phyloP scores from a whole-genome alignment of 2,329 filamentous ascomycete genomes.

The Trichoderma harzianum region DNA sequence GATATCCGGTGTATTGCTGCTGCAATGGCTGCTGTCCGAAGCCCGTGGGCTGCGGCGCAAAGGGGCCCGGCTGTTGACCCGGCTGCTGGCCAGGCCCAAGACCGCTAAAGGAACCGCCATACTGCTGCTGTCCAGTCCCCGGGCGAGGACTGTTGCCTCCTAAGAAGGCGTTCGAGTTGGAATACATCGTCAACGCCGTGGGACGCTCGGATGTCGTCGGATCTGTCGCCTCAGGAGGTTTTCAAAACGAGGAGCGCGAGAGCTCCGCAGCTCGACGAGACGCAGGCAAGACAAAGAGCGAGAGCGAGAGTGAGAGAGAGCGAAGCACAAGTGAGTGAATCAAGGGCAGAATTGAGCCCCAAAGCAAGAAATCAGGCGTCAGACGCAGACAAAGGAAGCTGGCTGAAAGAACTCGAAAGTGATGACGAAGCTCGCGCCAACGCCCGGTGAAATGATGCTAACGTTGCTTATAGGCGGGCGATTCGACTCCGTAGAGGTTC shows the following conservation, averaged over 20 bases:
- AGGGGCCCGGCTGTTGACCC: slow-evolving; percentile 51
- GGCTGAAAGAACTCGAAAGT: background rate
- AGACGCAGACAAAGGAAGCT: slow-evolving; percentile 6
- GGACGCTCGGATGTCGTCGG: background rate
- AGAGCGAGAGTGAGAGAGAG: background rate
- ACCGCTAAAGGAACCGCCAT: slow-evolving; percentile 47
- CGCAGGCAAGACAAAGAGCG: background rate
- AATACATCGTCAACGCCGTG: slow-evolving; percentile 65
- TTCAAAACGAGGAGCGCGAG: slow-evolving; percentile 24
- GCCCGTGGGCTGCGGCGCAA: slow-evolving; percentile 59
- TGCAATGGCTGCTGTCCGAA: slow-evolving; percentile 53
- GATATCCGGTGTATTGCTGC: slow-evolving; percentile 61
- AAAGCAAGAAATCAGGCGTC: slow-evolving; percentile 15
- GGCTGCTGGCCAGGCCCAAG: slow-evolving; percentile 41
- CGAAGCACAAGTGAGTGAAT: background rate
- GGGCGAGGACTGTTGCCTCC: slow-evolving; percentile 74
- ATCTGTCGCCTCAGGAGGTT: slow-evolving; percentile 6
- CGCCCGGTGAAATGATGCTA: slow-evolving; percentile 8
- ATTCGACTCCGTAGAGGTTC: background rate
- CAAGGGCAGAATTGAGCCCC: background rate
- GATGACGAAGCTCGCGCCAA: slow-evolving; percentile 22
- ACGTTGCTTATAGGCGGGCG: background rate
- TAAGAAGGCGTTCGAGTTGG: slow-evolving; percentile 80
- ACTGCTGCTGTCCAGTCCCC: slow-evolving; percentile 53
- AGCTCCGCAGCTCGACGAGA: slow-evolving; percentile 24